phyloP scores from a whole-genome alignment of 192 early-diverging fungal genomes.

The Phlyctochytrium arcticum region DNA sequence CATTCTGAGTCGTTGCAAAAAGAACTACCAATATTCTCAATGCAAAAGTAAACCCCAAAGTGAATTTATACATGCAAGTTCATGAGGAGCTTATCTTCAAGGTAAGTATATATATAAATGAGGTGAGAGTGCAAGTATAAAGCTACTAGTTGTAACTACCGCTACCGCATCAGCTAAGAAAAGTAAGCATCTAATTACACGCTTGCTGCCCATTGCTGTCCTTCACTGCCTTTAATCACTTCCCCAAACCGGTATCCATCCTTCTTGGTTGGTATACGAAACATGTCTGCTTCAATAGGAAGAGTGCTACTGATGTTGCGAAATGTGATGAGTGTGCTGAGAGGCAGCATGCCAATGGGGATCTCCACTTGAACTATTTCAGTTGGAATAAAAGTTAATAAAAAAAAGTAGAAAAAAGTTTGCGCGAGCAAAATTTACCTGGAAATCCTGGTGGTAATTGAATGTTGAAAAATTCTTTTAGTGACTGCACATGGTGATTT shows the following conservation, averaged over 20 bases:
- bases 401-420: not conserved
- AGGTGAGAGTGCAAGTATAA: too few relatives aligned
- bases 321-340: slow-evolving; percentile 35
- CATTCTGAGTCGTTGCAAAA: too few relatives aligned
- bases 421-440: slow-evolving; percentile 1
- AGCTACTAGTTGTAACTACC: too few relatives aligned
- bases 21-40: too few relatives aligned
- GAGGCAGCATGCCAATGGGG: slow-evolving; percentile 42
- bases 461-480: slow-evolving; percentile 37
- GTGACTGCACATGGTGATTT: slow-evolving; percentile 36
- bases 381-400: not conserved
- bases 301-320: slow-evolving; percentile 28
- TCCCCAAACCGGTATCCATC: slow-evolving; percentile 44
- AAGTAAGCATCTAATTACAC: too few relatives aligned
- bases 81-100: too few relatives aligned
- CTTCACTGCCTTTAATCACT: slow-evolving; percentile 26
- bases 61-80: too few relatives aligned
- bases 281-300: slow-evolving; percentile 26
- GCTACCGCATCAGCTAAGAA: too few relatives aligned
- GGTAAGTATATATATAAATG: too few relatives aligned
- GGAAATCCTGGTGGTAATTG: slow-evolving; percentile 46
- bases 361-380: slow-evolving; percentile 40
- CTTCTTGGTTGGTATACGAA: slow-evolving; percentile 37
- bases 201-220: too few relatives aligned
- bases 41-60: too few relatives aligned